phyloP scores from a whole-genome alignment of 2,329 filamentous ascomycete genomes.

The Aspergillus sp. region DNA sequence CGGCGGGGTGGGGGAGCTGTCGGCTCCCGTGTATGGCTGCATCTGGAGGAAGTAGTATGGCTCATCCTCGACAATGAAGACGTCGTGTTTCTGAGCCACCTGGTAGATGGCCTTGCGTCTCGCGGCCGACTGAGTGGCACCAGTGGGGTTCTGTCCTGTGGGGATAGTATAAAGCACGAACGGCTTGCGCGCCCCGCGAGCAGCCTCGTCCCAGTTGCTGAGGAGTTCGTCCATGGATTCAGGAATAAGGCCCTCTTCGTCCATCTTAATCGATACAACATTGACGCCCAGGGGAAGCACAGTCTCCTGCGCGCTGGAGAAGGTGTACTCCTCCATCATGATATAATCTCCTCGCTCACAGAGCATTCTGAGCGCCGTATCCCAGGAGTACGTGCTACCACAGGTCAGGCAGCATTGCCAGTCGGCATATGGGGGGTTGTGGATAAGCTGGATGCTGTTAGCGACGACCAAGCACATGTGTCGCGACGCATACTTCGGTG shows the following conservation, averaged over 20 bases:
- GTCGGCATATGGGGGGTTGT: conserved; percentile 81
- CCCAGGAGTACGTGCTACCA: conserved; percentile 81
- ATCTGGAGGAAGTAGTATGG: conserved; percentile 92
- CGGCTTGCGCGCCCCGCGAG: conserved; percentile 60
- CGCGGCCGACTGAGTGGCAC: conserved; percentile 70
- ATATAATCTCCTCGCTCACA: conserved; percentile 72
- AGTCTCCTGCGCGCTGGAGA: conserved; percentile 71
- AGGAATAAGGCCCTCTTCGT: conserved; percentile 63
- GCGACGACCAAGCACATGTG: not conserved
- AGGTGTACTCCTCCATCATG: conserved; percentile 88
- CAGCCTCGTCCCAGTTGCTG: conserved; percentile 61
- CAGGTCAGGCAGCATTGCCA: conserved; percentile 83
- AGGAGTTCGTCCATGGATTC: conserved; percentile 61
- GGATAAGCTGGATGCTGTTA: conserved; percentile 58
- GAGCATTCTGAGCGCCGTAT: conserved; percentile 81
- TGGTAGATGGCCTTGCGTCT: conserved; percentile 71
- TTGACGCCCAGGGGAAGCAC: conserved; percentile 61
- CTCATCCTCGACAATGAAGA: conserved; percentile 88
- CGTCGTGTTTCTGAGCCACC: conserved; percentile 77
- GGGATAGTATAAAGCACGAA: conserved; percentile 69
- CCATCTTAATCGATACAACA: conserved; percentile 61
- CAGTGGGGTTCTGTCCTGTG: conserved; percentile 88
- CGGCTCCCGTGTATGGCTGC: conserved; percentile 65
- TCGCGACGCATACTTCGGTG: conserved; percentile 60
- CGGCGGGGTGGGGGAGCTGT: conserved; percentile 51